These are phyloP conservation scores for Cordyceps farinosa DNA, from an alignment of 2,329 filamentous ascomycete species.

Conservation along the genomic window DNA sequence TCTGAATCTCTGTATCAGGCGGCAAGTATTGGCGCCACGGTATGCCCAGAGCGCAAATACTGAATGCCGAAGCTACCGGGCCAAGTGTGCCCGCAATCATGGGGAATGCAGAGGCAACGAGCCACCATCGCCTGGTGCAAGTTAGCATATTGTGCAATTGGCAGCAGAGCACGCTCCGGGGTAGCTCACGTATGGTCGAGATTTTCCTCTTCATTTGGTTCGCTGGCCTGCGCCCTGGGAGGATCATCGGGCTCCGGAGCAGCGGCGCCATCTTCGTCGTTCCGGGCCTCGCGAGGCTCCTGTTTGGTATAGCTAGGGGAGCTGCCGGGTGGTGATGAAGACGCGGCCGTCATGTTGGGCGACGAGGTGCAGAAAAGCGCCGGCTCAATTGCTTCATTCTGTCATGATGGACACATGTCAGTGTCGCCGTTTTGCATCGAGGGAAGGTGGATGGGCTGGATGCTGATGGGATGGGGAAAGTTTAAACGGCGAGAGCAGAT, in stretches of 20 bases:
- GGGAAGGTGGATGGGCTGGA: background rate
- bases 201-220: constrained; percentile 11
- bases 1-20: constrained; percentile 43
- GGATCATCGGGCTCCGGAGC: constrained; percentile 1
- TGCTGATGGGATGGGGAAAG: background rate
- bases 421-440: background rate
- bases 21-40: constrained; percentile 65
- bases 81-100: constrained; percentile 81
- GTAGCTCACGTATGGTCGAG: constrained; percentile 7
- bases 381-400: background rate
- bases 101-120: constrained; percentile 63
- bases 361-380: background rate
- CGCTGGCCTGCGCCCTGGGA: background rate
- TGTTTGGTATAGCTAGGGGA: background rate
- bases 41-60: constrained; percentile 78
- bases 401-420: background rate
- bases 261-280: background rate
- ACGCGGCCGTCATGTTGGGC: background rate
- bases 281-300: background rate
- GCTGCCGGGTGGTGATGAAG: background rate
- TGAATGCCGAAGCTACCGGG: constrained; percentile 83
- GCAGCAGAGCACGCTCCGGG: too few species aligned
- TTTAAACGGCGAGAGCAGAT: background rate
- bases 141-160: background rate
- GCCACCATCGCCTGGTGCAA: constrained; percentile 56